Conservation (phyloP, 2,329 filamentous ascomycete species). For the Dactylella cylindrospora region DNA sequence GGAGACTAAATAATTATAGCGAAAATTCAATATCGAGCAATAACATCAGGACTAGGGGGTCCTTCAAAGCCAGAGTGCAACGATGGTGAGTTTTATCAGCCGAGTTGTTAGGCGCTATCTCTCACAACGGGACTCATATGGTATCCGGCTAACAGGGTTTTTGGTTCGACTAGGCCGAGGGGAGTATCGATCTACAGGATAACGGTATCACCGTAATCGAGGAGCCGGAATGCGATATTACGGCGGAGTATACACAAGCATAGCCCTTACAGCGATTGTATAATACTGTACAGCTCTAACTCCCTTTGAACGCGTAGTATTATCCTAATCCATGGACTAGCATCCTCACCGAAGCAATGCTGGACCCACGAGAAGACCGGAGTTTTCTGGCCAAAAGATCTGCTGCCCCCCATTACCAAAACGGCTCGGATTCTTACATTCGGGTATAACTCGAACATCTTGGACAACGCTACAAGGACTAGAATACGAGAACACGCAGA, state of each 20-base stretch:
- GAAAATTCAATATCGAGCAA: too few relatives aligned
- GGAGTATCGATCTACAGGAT: too few relatives aligned
- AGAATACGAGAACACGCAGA: constrained; percentile 10
- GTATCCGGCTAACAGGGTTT: too few relatives aligned
- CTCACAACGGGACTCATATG: too few relatives aligned
- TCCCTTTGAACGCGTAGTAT: too few relatives aligned
- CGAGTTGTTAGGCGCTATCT: too few relatives aligned
- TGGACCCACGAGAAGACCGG: constrained; percentile 4
- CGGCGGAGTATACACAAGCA: background rate
- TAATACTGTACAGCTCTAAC: too few relatives aligned
- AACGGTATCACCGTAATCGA: constrained; percentile 1
- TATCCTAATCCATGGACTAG: constrained; percentile 13
- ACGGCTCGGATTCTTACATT: constrained; percentile 43
- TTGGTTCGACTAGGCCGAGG: too few relatives aligned
- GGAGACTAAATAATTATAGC: too few relatives aligned
- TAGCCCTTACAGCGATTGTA: background rate
- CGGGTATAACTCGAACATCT: constrained; percentile 35
- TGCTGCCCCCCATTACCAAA: constrained; percentile 33
- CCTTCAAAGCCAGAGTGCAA: too few relatives aligned
- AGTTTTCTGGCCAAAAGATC: constrained; percentile 38
- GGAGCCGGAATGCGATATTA: background rate
- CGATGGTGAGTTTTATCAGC: too few relatives aligned
- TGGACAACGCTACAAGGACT: constrained; percentile 5
- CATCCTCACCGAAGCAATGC: constrained; percentile 2
- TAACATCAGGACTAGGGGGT: too few relatives aligned